Conservation (phyloP, 2,329 filamentous ascomycete genomes). For the Pestalotiopsis sp. region DNA sequence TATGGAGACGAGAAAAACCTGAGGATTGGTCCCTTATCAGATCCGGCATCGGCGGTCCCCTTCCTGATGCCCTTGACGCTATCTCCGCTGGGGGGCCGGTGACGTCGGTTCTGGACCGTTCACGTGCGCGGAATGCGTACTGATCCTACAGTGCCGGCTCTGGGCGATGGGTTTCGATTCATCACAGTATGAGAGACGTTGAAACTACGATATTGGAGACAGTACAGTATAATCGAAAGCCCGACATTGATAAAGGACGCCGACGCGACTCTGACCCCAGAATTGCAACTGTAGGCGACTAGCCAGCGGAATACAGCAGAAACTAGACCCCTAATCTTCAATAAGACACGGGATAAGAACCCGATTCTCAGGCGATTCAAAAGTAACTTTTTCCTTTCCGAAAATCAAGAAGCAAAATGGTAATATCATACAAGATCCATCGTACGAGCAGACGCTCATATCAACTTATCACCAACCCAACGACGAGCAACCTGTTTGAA, state of each 20-base stretch:
- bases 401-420: background rate
- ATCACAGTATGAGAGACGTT: background rate
- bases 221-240: background rate
- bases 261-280: background rate
- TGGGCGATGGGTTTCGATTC: background rate
- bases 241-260: background rate
- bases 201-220: background rate
- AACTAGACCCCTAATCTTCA: background rate
- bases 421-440: background rate
- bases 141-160: background rate
- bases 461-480: background rate
- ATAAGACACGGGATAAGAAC: background rate
- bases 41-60: constrained; percentile 27
- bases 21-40: constrained; percentile 25
- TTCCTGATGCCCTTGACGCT: background rate
- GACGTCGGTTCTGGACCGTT: background rate
- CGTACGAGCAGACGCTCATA: background rate
- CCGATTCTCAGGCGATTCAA: background rate
- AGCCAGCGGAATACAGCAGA: background rate
- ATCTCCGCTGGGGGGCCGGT: background rate
- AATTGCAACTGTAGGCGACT: background rate
- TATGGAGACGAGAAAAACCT: constrained; percentile 14
- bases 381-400: background rate
- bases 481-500: background rate
- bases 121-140: too few species aligned